Conservation (phyloP, 306 rosid species). For the Astragalus membranaceus region DNA sequence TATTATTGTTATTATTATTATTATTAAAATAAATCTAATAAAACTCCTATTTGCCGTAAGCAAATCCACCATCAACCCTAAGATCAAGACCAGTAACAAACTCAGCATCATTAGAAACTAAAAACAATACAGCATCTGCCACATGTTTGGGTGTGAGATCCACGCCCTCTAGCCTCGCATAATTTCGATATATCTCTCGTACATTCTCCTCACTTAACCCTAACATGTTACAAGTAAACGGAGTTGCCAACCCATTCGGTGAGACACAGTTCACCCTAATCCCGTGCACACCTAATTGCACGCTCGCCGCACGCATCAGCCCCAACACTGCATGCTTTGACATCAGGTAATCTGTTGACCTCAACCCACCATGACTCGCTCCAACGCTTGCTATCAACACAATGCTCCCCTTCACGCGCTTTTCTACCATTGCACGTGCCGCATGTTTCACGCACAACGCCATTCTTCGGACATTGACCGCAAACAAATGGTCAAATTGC, state of each 20-base stretch:
- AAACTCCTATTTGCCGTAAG: background rate
- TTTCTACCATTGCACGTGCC: conserved; percentile 42
- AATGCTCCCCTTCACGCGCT: conserved; percentile 42
- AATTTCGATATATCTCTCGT: background rate
- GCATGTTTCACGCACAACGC: conserved; percentile 53
- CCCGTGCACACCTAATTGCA: conserved; percentile 19
- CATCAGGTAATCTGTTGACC: conserved; percentile 32
- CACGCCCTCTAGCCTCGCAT: conserved; percentile 34
- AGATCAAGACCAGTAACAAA: conserved; percentile 45
- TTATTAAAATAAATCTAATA: too few species aligned
- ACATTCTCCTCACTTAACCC: conserved; percentile 10
- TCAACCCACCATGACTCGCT: background rate
- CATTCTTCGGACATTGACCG: conserved; percentile 39
- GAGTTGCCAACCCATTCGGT: conserved; percentile 32
- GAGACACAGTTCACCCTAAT: conserved; percentile 59
- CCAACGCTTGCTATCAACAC: conserved; percentile 45
- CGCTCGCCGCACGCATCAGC: conserved; percentile 28
- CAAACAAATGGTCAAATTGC: conserved; percentile 23
- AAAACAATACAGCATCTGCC: conserved; percentile 48
- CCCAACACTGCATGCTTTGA: conserved; percentile 67
- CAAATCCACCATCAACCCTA: conserved; percentile 33
- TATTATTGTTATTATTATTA: too few species aligned
- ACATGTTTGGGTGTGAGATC: conserved; percentile 26
- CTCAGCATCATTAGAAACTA: conserved; percentile 35
- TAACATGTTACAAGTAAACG: background rate